A percentile compares a stretch with the other conserved stretches of the same genome.
Conservation (phyloP, 495 filamentous ascomycete species). For the Usnea hakonensis region DNA sequence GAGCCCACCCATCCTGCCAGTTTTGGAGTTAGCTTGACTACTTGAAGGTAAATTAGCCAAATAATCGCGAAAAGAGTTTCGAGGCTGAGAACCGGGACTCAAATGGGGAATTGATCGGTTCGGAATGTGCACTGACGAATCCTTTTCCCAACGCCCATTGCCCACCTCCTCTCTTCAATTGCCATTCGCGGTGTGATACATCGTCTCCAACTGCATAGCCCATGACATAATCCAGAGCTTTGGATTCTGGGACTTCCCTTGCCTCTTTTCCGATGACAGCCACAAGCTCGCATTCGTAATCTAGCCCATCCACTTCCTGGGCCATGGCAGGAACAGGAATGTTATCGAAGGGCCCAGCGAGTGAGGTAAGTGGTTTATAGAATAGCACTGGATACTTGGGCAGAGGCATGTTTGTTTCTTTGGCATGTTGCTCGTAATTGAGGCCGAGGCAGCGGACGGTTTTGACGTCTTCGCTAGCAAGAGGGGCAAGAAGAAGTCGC, state of each 20-base stretch:
- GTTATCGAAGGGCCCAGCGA: constrained; percentile 60
- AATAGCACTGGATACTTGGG: constrained; percentile 75
- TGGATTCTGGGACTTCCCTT: constrained; percentile 54
- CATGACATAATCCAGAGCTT: constrained; percentile 66
- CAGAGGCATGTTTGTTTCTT: constrained; percentile 60
- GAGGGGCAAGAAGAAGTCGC: constrained; percentile 57
- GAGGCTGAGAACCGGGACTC: no score
- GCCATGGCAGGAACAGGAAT: constrained; percentile 57
- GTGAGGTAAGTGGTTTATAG: constrained; percentile 71
- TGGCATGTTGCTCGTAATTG: constrained; percentile 76
- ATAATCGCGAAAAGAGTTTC: no score
- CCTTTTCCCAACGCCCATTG: constrained; percentile 81
- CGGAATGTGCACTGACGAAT: no score
- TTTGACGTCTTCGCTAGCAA: constrained; percentile 58
- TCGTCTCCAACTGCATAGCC: constrained; percentile 81
- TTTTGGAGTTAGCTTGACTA: no score
- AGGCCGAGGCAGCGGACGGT: constrained; percentile 75
- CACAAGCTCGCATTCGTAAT: constrained; percentile 83
- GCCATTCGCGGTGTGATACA: constrained; percentile 78
- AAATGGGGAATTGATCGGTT: no score
- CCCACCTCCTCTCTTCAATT: constrained; percentile 67
- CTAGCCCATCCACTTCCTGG: constrained; percentile 54
- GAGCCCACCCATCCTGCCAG: constrained; percentile 93
- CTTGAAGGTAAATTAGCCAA: no score
- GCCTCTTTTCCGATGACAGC: constrained; percentile 67